A percentile compares a stretch with the other conserved stretches of the same genome.
phyloP scores from a whole-genome alignment of 306 rosid genomes.

The Fragaria nilgerrensis region DNA sequence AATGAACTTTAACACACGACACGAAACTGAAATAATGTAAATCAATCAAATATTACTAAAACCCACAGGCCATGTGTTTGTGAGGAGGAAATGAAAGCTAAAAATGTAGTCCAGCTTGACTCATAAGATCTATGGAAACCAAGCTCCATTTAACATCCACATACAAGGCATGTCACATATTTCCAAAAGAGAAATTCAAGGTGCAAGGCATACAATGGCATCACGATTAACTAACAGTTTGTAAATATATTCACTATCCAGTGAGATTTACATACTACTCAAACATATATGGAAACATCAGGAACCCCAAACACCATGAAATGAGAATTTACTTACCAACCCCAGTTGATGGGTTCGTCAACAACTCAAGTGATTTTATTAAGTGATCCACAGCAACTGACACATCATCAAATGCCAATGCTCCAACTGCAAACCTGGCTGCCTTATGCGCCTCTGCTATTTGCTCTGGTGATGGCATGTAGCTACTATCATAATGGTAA shows the following conservation, averaged over 20 bases:
- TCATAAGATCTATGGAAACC: not conserved
- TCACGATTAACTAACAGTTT: not conserved
- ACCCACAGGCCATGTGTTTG: not conserved
- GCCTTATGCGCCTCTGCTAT: slow-evolving; percentile 98
- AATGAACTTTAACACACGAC: not conserved
- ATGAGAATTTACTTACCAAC: slow-evolving; percentile 28
- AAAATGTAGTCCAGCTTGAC: not conserved
- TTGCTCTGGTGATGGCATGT: slow-evolving; percentile 82
- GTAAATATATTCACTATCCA: slow-evolving; percentile 9
- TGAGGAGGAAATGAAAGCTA: not conserved
- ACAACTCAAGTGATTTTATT: slow-evolving; percentile 83
- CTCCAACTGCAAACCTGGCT: slow-evolving; percentile 99
- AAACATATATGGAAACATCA: slow-evolving; percentile 23
- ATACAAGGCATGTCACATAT: not conserved
- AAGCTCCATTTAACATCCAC: not conserved
- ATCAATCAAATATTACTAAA: not conserved
- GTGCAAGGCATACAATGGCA: not conserved
- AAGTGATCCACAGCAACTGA: slow-evolving; percentile 76
- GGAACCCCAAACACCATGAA: slow-evolving; percentile 12
- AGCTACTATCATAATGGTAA: slow-evolving; percentile 72
- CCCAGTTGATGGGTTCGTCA: slow-evolving; percentile 82
- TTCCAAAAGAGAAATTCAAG: not conserved
- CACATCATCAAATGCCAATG: slow-evolving; percentile 96
- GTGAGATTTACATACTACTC: slow-evolving; percentile 37
- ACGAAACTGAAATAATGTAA: not conserved